phyloP scores from a whole-genome alignment of 2,329 filamentous ascomycete genomes.

The Clarireedia monteithiana region DNA sequence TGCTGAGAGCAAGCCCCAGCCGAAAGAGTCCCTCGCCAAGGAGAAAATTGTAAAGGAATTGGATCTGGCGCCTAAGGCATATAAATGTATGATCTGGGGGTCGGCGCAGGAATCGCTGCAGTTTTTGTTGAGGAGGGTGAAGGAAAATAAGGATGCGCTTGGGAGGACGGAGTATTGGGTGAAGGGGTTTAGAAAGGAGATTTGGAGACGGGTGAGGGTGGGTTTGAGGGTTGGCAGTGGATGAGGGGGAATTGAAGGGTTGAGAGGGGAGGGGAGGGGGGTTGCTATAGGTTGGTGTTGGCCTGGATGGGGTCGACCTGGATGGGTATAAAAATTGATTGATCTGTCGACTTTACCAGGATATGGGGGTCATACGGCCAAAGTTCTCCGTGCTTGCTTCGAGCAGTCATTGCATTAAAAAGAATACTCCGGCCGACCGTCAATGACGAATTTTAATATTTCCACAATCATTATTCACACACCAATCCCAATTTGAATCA shows the following conservation, averaged over 20 bases:
- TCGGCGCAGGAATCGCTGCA: slow-evolving; percentile 73
- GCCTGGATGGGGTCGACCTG: too few species aligned
- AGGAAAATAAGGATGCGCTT: slow-evolving; percentile 40
- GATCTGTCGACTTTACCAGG: too few species aligned
- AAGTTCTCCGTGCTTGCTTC: too few species aligned
- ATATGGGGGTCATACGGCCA: too few species aligned
- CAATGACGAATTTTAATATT: too few species aligned
- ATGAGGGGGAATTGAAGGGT: neutral
- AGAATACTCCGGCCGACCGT: too few species aligned
- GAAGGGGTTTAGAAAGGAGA: slow-evolving; percentile 13
- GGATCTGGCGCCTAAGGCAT: slow-evolving; percentile 33
- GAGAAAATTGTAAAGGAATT: neutral
- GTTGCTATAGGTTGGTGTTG: too few species aligned
- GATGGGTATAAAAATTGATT: too few species aligned
- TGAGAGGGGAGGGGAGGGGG: too few species aligned
- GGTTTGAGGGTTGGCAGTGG: neutral
- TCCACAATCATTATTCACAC: too few species aligned
- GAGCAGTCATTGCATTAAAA: too few species aligned
- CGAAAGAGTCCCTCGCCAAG: accelerated
- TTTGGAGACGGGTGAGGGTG: slow-evolving; percentile 12
- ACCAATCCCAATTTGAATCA: neutral
- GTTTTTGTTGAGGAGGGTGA: slow-evolving; percentile 55
- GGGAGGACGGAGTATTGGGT: slow-evolving; percentile 30
- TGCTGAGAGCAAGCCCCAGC: too few species aligned
- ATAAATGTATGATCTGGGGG: slow-evolving; percentile 61